Base-by-base conservation (phyloP, 768 basidiomycete genomes). In the Amanita muscaria region DNA sequence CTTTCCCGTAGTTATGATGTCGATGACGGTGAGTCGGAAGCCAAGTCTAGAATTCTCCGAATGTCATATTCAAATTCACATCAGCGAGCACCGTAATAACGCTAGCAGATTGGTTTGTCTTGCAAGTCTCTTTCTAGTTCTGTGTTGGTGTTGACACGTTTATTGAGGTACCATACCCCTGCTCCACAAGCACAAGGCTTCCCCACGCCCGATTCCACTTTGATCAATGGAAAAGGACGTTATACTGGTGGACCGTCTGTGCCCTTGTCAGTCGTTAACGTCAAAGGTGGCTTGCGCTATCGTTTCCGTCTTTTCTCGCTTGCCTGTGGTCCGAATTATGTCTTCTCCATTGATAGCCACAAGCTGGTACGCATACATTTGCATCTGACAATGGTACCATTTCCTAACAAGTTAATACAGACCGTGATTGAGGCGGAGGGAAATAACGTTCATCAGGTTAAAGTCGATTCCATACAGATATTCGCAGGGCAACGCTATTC, bases 261-360 rank as follows among this genome's bases (percentile, higher is more conserved):
- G 7, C 44, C 61, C 0, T 54, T 70, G 11, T 56, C 67, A 2
- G 59, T 71, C 7, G 59, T 70, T 42, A 63, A 65, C 30, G 71
- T 79, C 25, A 36, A 51, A 6, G 43, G 40, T 0, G 65, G 65
- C 14, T 55, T 59, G 38, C 61, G 74, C 16, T 79, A 78, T 50
- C 70, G 78, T 18, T 71, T 79, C 57, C 70, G 76, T 3, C 29
- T 79, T 2, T 49, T 78, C 40, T 59, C 51, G 44, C 67, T 71
- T 42, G 67, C 70, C 10, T 75, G 75, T 55, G 68, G 70, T 38
- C 65, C 54, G 49, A 60, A 47, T 60, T 72, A 58, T 50, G 51
- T 40, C n/a, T 70, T 70, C 53, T 64, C 59, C 2, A 57, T 69
- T 22, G 64, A 69, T 44, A 49, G 55, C 9, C 72, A 74, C 40